Percentiles rank a stretch among this genome's conserved stretches.
Conservation (phyloP, 164 flowering plant species). For the Aristolochia fimbriata region DNA sequence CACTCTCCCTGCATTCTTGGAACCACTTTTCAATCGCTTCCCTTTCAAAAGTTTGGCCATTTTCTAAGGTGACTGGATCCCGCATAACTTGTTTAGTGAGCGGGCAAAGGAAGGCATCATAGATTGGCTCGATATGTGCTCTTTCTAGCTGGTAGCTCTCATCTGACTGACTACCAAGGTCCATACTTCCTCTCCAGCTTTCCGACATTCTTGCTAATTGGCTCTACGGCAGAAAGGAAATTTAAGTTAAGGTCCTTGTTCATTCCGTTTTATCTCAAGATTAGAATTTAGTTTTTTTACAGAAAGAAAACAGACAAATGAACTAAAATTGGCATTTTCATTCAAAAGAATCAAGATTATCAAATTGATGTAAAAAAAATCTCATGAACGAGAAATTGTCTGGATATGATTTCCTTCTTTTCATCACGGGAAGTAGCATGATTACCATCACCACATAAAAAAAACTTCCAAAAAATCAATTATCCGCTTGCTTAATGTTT, state of each 20-base stretch:
- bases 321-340: no score
- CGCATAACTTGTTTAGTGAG: conserved; percentile 86
- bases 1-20: conserved; percentile 66
- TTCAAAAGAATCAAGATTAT: no score
- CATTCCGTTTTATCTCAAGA: neutral
- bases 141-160: conserved; percentile 64
- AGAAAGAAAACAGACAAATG: no score
- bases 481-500: no score
- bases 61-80: conserved; percentile 87
- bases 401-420: no score
- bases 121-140: conserved; percentile 67
- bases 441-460: no score
- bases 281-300: no score
- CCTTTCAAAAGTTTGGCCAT: conserved; percentile 83
- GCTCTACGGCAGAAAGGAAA: neutral
- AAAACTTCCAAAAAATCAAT: no score
- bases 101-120: conserved; percentile 89
- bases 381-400: no score
- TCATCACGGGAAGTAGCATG: no score
- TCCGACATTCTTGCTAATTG: conserved; percentile 42
- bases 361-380: no score
- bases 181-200: conserved; percentile 62
- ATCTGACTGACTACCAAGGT: conserved; percentile 60
- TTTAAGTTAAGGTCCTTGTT: neutral
- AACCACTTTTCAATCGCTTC: conserved; percentile 96